These are phyloP conservation scores for Nannochloropsis oceanica DNA, from an alignment of 108 stramenopile species.

Conservation along the genomic window DNA sequence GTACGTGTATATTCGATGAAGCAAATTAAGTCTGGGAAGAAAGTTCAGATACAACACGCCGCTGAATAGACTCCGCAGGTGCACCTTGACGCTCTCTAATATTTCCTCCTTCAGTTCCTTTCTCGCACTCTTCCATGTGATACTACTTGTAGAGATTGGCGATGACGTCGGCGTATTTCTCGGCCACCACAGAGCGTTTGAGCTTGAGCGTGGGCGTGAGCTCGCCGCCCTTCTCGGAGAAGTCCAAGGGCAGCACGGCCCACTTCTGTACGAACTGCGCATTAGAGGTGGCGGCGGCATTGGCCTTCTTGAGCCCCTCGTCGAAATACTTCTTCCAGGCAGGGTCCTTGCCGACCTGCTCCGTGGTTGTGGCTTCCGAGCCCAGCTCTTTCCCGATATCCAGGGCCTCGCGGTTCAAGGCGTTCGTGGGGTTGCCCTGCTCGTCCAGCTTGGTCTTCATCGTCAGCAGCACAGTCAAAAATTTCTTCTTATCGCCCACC, in stretches of 20 bases:
- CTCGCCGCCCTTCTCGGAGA: conserved; percentile 49
- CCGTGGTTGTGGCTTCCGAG: neutral
- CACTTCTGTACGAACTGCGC: conserved; percentile 55
- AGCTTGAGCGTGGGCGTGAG: conserved; percentile 65
- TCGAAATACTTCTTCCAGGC: conserved; percentile 30
- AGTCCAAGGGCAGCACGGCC: conserved; percentile 41
- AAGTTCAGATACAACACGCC: no score
- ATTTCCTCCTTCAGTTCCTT: no score
- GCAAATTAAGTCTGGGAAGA: no score
- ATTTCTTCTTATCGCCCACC: conserved; percentile 23
- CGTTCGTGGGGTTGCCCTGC: neutral
- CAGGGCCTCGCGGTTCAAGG: neutral
- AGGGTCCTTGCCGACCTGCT: neutral
- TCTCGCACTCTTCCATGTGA: no score
- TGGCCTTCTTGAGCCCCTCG: conserved; percentile 29
- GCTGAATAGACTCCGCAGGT: no score
- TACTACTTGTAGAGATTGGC: conserved; percentile 26
- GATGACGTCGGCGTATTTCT: conserved; percentile 46
- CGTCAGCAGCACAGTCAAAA: neutral
- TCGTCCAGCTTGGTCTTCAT: neutral
- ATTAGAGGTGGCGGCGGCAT: conserved; percentile 39
- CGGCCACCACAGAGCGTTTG: conserved; percentile 48
- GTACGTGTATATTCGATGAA: no score
- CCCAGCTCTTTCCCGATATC: neutral
- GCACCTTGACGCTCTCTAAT: no score